Percentiles rank a stretch among this genome's conserved stretches.
phyloP scores from a whole-genome alignment of 768 basidiomycete genomes.

The Termitomyces sp. region DNA sequence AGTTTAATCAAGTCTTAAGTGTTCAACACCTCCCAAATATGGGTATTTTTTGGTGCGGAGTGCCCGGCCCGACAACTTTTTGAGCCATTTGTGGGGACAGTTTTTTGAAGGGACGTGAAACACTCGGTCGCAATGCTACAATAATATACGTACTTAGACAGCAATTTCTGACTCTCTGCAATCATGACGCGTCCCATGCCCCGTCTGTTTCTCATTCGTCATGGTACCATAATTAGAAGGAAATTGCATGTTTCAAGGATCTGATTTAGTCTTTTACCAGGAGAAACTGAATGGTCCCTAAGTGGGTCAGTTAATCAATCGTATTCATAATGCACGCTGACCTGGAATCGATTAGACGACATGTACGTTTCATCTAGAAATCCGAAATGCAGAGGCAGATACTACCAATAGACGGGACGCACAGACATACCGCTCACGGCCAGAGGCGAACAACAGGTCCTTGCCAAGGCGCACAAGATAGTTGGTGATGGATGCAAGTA shows the following conservation, averaged over 20 bases:
- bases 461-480: constrained; percentile 56
- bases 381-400: not conserved
- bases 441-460: constrained; percentile 70
- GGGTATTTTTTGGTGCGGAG: too few species aligned
- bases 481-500: constrained; percentile 78
- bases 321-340: not conserved
- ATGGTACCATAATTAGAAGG: constrained; percentile 42
- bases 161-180: not conserved
- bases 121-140: too few species aligned
- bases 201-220: constrained; percentile 75
- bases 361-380: constrained; percentile 40
- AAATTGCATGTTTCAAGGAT: not conserved
- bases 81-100: too few species aligned
- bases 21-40: too few species aligned
- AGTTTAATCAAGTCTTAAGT: too few species aligned
- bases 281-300: constrained; percentile 92
- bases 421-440: constrained; percentile 86
- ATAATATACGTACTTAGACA: too few species aligned
- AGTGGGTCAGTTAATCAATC: constrained; percentile 58
- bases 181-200: constrained; percentile 56
- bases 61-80: too few species aligned
- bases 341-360: constrained; percentile 43
- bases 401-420: constrained; percentile 65
- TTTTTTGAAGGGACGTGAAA: too few species aligned
- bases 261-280: constrained; percentile 30